A percentile compares a stretch with the other conserved stretches of the same genome.
Evolutionary conservation across 495 filamentous ascomycete genomes (phyloP).

Genomic region (Xylaria nigripes): DNA sequence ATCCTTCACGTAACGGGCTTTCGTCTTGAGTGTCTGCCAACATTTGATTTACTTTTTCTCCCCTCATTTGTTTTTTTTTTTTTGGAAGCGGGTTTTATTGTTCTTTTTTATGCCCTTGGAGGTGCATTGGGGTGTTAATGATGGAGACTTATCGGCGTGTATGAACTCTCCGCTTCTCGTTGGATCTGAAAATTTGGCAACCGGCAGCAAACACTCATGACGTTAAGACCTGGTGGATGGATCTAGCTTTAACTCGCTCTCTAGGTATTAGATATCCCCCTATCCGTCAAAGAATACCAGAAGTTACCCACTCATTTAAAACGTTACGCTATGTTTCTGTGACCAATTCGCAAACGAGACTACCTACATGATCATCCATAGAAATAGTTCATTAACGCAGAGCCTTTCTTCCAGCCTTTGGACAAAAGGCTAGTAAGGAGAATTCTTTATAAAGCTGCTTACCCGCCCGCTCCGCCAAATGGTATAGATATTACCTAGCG

Average conservation of each 20-base stretch:
- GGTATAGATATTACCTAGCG: too few relatives aligned
- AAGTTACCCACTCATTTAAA: slow-evolving; percentile 45
- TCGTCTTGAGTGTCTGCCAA: slow-evolving; percentile 19
- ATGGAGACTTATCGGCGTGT: slow-evolving; percentile 11
- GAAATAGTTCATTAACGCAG: neutral
- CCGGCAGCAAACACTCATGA: slow-evolving; percentile 18
- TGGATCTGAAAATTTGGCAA: slow-evolving; percentile 26
- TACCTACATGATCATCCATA: neutral
- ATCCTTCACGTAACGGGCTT: slow-evolving; percentile 22
- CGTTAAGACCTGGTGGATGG: slow-evolving; percentile 20
- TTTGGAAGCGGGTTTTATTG: slow-evolving; percentile 23
- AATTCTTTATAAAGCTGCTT: too few relatives aligned
- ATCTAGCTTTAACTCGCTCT: slow-evolving; percentile 45
- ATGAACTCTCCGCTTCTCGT: slow-evolving; percentile 15
- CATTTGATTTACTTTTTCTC: slow-evolving; percentile 19
- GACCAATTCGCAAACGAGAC: neutral
- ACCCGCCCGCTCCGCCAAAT: too few relatives aligned
- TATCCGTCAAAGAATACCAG: slow-evolving; percentile 43
- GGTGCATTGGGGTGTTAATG: slow-evolving; percentile 6
- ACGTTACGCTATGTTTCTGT: neutral
- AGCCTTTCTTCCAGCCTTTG: too few relatives aligned
- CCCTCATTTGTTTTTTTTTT: slow-evolving; percentile 26
- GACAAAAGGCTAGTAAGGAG: too few relatives aligned
- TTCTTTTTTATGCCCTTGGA: slow-evolving; percentile 9
- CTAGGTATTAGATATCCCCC: slow-evolving; percentile 45